A percentile compares a stretch with the other conserved stretches of the same genome.
Conservation (phyloP, 2,329 filamentous ascomycete species). For the Cadophora gregata region DNA sequence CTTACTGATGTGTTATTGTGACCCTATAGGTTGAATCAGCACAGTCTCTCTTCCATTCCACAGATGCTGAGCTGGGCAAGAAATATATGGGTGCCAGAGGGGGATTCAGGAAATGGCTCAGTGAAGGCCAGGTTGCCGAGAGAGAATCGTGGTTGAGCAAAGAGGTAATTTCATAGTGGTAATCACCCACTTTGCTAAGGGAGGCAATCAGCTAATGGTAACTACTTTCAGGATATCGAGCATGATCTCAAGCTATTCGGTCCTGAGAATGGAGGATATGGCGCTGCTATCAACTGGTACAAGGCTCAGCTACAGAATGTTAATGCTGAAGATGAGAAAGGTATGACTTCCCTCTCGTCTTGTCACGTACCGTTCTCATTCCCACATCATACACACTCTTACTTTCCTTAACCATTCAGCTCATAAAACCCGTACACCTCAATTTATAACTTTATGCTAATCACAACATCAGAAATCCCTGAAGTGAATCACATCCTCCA, state of each 20-base stretch:
- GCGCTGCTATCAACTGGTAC: conserved; percentile 33
- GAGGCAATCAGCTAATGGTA: not conserved
- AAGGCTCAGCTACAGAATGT: conserved; percentile 34
- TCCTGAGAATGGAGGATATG: conserved; percentile 26
- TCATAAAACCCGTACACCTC: not conserved
- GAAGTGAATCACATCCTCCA: conserved; percentile 21
- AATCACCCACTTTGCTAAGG: not conserved
- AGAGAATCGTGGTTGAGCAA: conserved; percentile 21
- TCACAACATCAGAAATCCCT: conserved; percentile 24
- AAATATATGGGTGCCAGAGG: conserved; percentile 33
- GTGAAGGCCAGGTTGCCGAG: conserved; percentile 20
- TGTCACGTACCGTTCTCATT: not conserved
- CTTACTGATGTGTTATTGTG: not conserved
- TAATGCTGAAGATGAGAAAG: conserved; percentile 29
- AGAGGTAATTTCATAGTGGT: conserved; percentile 19
- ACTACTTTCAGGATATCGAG: conserved; percentile 25
- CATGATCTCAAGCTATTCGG: conserved; percentile 26
- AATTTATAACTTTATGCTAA: not conserved
- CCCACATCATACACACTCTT: not conserved
- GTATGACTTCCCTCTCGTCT: not conserved
- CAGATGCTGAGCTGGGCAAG: conserved; percentile 28
- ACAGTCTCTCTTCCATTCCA: conserved; percentile 28
- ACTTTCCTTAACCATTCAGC: not conserved
- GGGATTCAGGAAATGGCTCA: conserved; percentile 31
- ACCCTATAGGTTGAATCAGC: conserved; percentile 18